phyloP scores from a whole-genome alignment of 2,329 filamentous ascomycete genomes.

The Xylaria sp. region DNA sequence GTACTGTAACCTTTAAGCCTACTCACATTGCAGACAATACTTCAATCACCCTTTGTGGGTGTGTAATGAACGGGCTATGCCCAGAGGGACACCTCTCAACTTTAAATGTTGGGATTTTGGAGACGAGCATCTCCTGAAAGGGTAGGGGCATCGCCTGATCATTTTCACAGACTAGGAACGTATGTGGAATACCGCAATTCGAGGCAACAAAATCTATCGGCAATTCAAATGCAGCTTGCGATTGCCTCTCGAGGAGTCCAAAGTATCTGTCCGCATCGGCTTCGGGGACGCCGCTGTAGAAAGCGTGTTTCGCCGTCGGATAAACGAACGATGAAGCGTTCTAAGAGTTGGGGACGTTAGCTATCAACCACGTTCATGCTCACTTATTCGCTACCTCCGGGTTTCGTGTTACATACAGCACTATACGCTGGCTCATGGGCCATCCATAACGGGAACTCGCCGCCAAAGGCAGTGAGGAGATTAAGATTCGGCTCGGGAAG shows the following conservation, averaged over 20 bases:
- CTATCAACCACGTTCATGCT: not conserved
- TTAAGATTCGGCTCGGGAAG: conserved; percentile 21
- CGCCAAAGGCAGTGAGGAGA: conserved; percentile 31
- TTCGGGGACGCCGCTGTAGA: conserved; percentile 24
- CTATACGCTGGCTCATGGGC: conserved; percentile 15
- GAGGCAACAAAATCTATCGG: conserved; percentile 28
- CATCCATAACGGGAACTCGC: conserved; percentile 29
- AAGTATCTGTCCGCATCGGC: conserved; percentile 30
- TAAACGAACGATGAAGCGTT: conserved; percentile 30
- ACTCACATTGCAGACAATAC: conserved; percentile 27
- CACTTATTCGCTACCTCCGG: not conserved
- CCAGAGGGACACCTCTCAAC: conserved; percentile 26
- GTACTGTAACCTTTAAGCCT: not conserved
- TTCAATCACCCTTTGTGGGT: conserved; percentile 29
- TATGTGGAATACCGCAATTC: conserved; percentile 34
- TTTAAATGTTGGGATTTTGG: conserved; percentile 24
- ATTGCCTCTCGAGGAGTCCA: conserved; percentile 26
- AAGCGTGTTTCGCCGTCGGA: conserved; percentile 24
- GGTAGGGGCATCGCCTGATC: conserved; percentile 27
- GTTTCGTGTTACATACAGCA: conserved; percentile 9
- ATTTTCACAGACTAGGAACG: conserved; percentile 32
- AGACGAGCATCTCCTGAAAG: conserved; percentile 31
- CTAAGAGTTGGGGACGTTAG: conserved; percentile 5
- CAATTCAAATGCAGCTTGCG: conserved; percentile 26
- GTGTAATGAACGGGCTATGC: conserved; percentile 33